Evolutionary conservation across 75 land plant genomes (phyloP).

Genomic region (Chamaecyparis obtusa): DNA sequence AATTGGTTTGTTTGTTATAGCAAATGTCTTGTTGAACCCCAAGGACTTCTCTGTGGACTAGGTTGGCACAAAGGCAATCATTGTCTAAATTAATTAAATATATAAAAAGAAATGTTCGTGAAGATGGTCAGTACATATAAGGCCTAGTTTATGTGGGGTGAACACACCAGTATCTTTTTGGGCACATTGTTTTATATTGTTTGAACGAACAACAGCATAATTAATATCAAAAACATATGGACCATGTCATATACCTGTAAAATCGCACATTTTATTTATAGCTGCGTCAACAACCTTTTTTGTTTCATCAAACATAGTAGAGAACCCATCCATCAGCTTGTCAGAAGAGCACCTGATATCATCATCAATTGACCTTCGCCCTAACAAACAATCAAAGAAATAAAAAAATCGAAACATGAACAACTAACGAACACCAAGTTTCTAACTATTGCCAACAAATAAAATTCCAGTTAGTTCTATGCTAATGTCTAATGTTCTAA

Average conservation of each 20-base stretch:
- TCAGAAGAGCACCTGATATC: conserved; percentile 1
- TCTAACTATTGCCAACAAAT: not conserved
- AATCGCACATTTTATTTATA: conserved; percentile 43
- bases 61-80: not conserved
- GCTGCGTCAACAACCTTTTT: conserved; percentile 28
- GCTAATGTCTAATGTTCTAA: not conserved
- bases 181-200: not conserved
- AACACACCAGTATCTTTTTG: not conserved
- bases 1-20: not conserved
- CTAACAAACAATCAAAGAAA: not conserved
- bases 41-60: not conserved
- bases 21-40: not conserved
- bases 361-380: conserved; percentile 4
- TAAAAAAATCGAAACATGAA: not conserved
- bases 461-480: not conserved
- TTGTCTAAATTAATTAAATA: not conserved
- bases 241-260: conserved; percentile 44
- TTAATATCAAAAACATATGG: not conserved
- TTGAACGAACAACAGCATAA: not conserved
- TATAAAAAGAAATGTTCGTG: not conserved
- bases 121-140: not conserved
- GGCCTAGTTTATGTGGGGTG: not conserved
- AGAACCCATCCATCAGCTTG: conserved; percentile 44
- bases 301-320: conserved; percentile 48
- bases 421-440: not conserved